These are phyloP conservation scores for Ophiognomonia clavigignenti-juglandacearum DNA, from an alignment of 2,329 filamentous ascomycete species.

Conservation along the genomic window DNA sequence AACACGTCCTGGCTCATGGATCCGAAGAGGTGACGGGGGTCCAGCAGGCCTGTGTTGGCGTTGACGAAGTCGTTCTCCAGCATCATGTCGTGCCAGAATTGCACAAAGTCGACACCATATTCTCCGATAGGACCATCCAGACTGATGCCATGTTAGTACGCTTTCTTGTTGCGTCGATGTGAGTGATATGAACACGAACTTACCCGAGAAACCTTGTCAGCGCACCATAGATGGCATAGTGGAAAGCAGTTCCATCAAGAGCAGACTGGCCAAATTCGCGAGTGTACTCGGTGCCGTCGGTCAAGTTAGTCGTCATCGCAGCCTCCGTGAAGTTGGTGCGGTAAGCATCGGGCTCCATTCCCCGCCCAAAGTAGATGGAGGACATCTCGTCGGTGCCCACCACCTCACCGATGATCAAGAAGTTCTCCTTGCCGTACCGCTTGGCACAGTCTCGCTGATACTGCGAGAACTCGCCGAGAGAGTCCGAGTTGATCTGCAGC, in stretches of 20 bases:
- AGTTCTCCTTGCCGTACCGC: conserved; percentile 55
- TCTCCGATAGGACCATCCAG: conserved; percentile 8
- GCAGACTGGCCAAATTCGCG: conserved; percentile 46
- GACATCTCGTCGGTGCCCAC: conserved; percentile 57
- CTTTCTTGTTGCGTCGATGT: conserved; percentile 17
- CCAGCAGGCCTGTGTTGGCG: conserved; percentile 52
- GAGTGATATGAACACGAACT: conserved; percentile 47
- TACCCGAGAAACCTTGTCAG: conserved; percentile 57
- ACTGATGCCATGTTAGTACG: too few species aligned
- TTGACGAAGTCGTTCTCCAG: conserved; percentile 53
- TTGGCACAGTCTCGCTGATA: conserved; percentile 53
- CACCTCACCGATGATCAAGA: conserved; percentile 61
- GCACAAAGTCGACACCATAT: conserved; percentile 37
- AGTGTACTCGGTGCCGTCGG: conserved; percentile 41
- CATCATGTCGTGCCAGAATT: conserved; percentile 48
- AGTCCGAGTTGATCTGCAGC: conserved; percentile 58
- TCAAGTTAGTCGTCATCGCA: conserved; percentile 39
- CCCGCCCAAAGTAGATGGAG: conserved; percentile 56
- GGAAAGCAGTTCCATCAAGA: conserved; percentile 57
- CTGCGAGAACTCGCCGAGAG: conserved; percentile 52
- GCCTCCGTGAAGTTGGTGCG: conserved; percentile 41
- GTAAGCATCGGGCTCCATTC: conserved; percentile 50
- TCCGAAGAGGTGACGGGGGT: conserved; percentile 59
- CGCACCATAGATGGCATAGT: conserved; percentile 57
- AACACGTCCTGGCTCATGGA: conserved; percentile 62